phyloP scores from a whole-genome alignment of 306 rosid species.

The Pterocarpus macrocarpus region DNA sequence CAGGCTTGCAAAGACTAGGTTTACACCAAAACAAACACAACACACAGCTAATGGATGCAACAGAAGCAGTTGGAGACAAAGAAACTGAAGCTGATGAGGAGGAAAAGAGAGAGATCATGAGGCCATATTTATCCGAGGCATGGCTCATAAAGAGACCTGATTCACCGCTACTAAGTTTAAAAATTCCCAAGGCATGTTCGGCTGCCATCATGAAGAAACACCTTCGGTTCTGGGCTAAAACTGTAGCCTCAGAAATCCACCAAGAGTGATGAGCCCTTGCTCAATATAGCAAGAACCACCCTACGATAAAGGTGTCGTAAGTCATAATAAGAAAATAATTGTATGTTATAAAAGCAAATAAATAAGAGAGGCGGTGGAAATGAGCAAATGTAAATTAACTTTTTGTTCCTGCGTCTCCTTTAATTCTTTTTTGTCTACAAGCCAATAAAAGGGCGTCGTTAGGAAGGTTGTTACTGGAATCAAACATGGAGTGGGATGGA shows the following conservation, averaged over 20 bases:
- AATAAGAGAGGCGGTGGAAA: constrained; percentile 24
- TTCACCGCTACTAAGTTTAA: constrained; percentile 70
- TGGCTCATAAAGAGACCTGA: constrained; percentile 80
- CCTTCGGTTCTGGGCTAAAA: constrained; percentile 77
- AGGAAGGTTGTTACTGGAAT: constrained; percentile 17
- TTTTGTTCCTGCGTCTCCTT: not conserved
- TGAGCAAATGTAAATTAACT: not conserved
- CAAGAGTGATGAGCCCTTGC: constrained; percentile 33
- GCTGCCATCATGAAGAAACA: constrained; percentile 77
- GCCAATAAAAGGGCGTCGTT: constrained; percentile 1
- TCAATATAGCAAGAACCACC: no score
- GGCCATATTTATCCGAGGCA: constrained; percentile 90
- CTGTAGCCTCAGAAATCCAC: constrained; percentile 78
- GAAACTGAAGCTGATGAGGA: constrained; percentile 43
- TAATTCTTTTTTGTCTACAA: not conserved
- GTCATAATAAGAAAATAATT: not conserved
- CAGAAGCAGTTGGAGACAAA: constrained; percentile 6
- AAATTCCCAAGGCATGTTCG: constrained; percentile 63
- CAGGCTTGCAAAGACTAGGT: constrained; percentile 77
- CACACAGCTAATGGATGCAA: not conserved
- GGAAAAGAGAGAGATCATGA: constrained; percentile 48
- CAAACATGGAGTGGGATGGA: constrained; percentile 13
- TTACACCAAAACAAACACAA: constrained; percentile 21
- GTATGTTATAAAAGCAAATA: not conserved
- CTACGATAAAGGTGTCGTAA: no score